These are phyloP conservation scores for Calocera viscosa DNA, from an alignment of 768 basidiomycete genomes.

Conservation along the genomic window DNA sequence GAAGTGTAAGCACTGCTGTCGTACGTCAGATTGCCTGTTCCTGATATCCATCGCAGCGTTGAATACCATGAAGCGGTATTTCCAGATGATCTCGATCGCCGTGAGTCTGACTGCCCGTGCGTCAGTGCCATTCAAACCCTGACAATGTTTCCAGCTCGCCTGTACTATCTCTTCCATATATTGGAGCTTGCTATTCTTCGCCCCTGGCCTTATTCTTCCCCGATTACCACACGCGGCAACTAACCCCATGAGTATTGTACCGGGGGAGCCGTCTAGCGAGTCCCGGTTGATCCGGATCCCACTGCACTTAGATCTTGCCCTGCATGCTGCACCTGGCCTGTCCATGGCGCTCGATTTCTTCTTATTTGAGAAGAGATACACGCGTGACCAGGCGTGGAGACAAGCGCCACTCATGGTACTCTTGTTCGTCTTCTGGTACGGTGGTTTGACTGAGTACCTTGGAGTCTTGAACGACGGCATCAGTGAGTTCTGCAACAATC, in stretches of 20 bases:
- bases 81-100: conserved; percentile 55
- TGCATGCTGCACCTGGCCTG: conserved; percentile 53
- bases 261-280: conserved; percentile 20
- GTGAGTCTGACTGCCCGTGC: conserved; percentile 28
- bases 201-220: conserved; percentile 48
- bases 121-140: conserved; percentile 25
- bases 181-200: conserved; percentile 47
- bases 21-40: neutral
- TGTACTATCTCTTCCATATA: conserved; percentile 49
- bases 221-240: conserved; percentile 19
- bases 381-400: conserved; percentile 24
- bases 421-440: conserved; percentile 38
- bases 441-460: conserved; percentile 54
- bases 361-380: conserved; percentile 48
- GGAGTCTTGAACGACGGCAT: conserved; percentile 41
- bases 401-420: conserved; percentile 27
- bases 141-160: conserved; percentile 28
- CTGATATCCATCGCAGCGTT: conserved; percentile 28
- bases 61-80: conserved; percentile 38
- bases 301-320: conserved; percentile 44
- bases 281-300: conserved; percentile 33
- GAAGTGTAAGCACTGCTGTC: conserved; percentile 23
- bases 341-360: conserved; percentile 56
- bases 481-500: conserved; percentile 37
- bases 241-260: conserved; percentile 23